Base-by-base conservation (phyloP, 2,329 filamentous ascomycete genomes). In the Hymenoscyphus occultus region DNA sequence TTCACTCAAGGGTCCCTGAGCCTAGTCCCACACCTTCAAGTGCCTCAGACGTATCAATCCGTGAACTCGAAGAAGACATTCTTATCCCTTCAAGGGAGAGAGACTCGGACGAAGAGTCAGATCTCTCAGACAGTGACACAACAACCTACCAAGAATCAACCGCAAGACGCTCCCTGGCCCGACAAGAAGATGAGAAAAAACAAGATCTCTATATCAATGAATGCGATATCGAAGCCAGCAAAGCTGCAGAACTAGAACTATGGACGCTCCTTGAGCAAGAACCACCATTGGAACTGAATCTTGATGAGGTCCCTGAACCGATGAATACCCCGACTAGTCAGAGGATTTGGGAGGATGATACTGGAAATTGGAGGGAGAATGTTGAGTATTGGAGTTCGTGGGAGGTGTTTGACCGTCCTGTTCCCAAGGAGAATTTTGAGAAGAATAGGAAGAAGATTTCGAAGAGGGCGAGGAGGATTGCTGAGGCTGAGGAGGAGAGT, bases 311-410 rank as follows among this genome's bases (percentile, higher is more conserved):
- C 0, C 57, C 65, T 13, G 57, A 67, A 13, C 64, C 61, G 5
- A 31, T 14, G 12, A 54, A 65, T 16, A n/a, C 56, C 1, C 68
- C 68, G 6, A 63, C 31, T 3, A 39, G 59, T 42, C 62, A 64
- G 2, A 57, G 28, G 39, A 54, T 6, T 60, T 66, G 48, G 62
- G 61, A 9, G 59, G 51, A 63, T 48, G 28, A 48, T 32, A 2
- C 56, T 19, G 57, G 40, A 7, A 64, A 69, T 63, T 76, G 75
- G 75, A 74, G 74, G 32, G 65, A 68, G 2, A 64, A 65, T 60
- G 56, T 69, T 0, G 70, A 73, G 35, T 74, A 69, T 63, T 70
- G 72, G 65, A 75, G 71, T 68, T 61, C 68, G 16, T 76, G 75
- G 75, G 75, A 76, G 65, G 65, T 59, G 5, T 61, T 72, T 51